These are phyloP conservation scores for Sicyos edulis DNA, from an alignment of 306 rosid genomes.

Conservation along the genomic window DNA sequence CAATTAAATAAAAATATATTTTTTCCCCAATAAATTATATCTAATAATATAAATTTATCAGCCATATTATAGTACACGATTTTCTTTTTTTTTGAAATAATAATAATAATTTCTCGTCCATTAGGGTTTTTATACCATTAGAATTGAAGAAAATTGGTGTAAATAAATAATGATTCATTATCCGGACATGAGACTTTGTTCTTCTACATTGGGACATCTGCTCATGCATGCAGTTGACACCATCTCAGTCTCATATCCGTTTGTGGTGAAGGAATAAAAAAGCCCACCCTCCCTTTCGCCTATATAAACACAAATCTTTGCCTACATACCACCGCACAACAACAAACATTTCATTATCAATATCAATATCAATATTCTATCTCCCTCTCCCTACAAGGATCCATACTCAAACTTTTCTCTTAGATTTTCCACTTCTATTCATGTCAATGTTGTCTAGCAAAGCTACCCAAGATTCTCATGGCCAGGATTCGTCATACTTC, in stretches of 20 bases:
- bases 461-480: constrained; percentile 55
- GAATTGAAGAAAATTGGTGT: no score
- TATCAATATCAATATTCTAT: neutral
- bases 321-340: neutral
- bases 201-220: no score
- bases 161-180: no score
- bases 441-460: constrained; percentile 52
- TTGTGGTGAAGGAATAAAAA: neutral
- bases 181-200: no score
- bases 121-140: no score
- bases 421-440: neutral
- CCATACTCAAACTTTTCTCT: neutral
- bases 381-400: neutral
- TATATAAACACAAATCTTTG: neutral
- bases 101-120: no score
- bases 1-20: no score
- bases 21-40: no score
- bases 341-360: neutral
- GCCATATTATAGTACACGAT: no score
- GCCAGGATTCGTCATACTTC: constrained; percentile 77
- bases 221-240: no score
- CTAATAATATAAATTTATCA: no score
- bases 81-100: no score
- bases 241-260: neutral
- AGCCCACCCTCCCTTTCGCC: neutral